Conservation (phyloP, 768 basidiomycete species). For the Royoungia palumana region DNA sequence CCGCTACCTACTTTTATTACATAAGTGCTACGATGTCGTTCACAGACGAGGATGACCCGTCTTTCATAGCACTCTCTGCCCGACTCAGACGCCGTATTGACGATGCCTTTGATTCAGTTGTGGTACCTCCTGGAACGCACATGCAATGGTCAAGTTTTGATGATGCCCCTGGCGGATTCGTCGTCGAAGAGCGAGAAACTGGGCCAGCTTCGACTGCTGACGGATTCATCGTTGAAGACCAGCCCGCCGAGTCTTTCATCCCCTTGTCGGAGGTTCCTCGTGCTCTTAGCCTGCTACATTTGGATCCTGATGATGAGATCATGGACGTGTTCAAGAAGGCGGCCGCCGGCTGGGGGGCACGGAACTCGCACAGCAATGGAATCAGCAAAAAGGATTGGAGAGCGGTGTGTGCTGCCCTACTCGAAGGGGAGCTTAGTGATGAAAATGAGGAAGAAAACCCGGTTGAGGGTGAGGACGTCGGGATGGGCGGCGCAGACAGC, state of each 20-base stretch:
- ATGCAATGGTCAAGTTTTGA: conserved; percentile 6
- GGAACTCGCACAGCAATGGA: conserved; percentile 28
- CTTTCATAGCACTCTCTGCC: conserved; percentile 41
- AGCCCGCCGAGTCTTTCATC: conserved; percentile 35
- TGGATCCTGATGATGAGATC: conserved; percentile 71
- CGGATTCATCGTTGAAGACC: conserved; percentile 29
- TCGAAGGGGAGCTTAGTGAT: conserved; percentile 42
- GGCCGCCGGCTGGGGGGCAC: conserved; percentile 62
- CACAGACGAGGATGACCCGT: conserved; percentile 17
- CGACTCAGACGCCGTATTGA: conserved; percentile 48
- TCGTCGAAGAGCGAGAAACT: conserved; percentile 24
- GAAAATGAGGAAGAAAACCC: conserved; percentile 19
- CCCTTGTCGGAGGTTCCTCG: conserved; percentile 54
- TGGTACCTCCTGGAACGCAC: conserved; percentile 1
- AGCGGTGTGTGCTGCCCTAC: conserved; percentile 71
- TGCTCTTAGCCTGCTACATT: conserved; percentile 60
- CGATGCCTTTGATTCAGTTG: conserved; percentile 43
- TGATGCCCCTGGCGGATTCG: conserved; percentile 32
- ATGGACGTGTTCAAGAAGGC: conserved; percentile 73
- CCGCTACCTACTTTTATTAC: neutral
- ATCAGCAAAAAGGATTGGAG: conserved; percentile 74
- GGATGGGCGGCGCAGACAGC: conserved; percentile 20
- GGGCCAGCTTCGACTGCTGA: conserved; percentile 23
- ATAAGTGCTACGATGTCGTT: conserved; percentile 11
- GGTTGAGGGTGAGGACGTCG: conserved; percentile 16